Base-by-base conservation (phyloP, 805 yeast genomes). In the Saturnispora sekii region DNA sequence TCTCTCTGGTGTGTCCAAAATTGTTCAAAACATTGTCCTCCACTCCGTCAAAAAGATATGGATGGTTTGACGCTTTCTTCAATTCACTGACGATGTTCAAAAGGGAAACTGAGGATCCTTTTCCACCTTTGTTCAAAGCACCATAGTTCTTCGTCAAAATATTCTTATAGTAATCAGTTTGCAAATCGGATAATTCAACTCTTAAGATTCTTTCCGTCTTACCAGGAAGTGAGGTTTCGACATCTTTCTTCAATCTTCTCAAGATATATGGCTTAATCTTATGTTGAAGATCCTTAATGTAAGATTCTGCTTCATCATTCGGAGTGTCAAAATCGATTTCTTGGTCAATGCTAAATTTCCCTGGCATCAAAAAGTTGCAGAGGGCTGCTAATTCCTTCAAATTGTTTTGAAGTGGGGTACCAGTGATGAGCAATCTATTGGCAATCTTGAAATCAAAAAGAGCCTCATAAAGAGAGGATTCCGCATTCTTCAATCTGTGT, bases 341-440 rank as follows among this genome's bases (percentile, higher is more conserved):
- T 63, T 85, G 94, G 51, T 89, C 96, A 53, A 93, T 90, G 44
- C 72, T 70, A 53, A 90, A 81, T 55, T 79, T 81, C 0, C 97
- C 97, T 0, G 98, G 98, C 96, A 88, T 89, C 58, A 93, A 72
- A 63, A 93, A 93, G 60, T 93, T 85, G 39, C 94, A 88, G 51
- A 93, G 72, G 0, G 99, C 97, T 2, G 96, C 96, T 54, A 93
- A 72, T 65, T 93, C 99, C 57, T 87, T 86, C 54, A 93, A 81
- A 61, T 93, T 93, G 59, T 93, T 93, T 62, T 93, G 99, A 51
- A 93, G 72, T 7, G 99, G 99, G 1, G 99, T 93, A 68, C 99
- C 99, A 3, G 99, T 93, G 55, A 93, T 93, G 51, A 93, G 72
- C 49, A 93, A 67, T 53, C 97, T 71, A 64, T 93, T 93, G 2